Base-by-base conservation (phyloP, 106 monocot species). In the Dioscorea alata region DNA sequence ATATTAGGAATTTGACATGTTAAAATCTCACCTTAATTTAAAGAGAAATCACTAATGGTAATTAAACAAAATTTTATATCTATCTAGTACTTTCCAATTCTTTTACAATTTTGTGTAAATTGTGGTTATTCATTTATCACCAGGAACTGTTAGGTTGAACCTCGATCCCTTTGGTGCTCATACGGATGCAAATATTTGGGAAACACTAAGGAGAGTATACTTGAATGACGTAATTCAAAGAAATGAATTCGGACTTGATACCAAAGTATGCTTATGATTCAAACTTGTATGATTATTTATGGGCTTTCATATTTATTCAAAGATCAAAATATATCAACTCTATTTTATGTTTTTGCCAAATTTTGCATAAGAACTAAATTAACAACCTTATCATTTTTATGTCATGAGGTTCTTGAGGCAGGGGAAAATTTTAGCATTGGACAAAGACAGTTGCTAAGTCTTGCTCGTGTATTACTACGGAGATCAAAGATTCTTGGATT, bases 381-480 rank as follows among this genome's bases (percentile, higher is more conserved):
- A 42, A 42, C 6, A 6, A 6, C 10, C 6, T 3, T 10, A 0
- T 6, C 9, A 42, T 42, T 42, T 42, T 42, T 6, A 42, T 25
- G 65, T 48, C 0, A 18, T 24, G 48, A 97, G 97, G 97, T 97
- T 60, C 83, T 93, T 35, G 99, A 99, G 50, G 74, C 87, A 12
- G 99, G 99, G 50, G 99, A 90, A 57, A 99, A 99, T 74, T 99
- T 99, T 57, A 99, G 97, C 67, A 90, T 99, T 52, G 97, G 97
- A 34, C 97, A 99, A 71, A 82, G 97, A 48, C 97, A 99, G 63
- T 78, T 99, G 59, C 71, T 99, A 51, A 99, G 97, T 81, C 81
- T 99, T 65, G 85, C 97, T 18, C 92, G 97, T 60, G 97, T 93
- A 17, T 74, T 99, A 56, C 59, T 99, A 57, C 70, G 93, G 56